Conservation (phyloP, 441 rosid genomes). For the Euphorbia corollata region DNA sequence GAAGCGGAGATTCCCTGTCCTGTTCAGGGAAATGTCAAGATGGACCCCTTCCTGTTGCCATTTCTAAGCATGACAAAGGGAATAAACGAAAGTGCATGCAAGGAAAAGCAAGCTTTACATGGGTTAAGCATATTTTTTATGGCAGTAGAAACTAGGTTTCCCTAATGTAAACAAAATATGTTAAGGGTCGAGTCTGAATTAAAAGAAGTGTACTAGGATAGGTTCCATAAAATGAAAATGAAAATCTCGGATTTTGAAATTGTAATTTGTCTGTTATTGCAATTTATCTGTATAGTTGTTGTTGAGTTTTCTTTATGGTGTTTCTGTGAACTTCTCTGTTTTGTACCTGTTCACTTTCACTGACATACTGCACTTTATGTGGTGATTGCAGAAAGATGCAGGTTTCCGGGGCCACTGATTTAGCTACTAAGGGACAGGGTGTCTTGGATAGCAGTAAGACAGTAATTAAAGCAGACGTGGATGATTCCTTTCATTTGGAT, state of each 20-base stretch:
- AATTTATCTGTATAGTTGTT: neutral
- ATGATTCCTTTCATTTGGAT: slow-evolving; percentile 43
- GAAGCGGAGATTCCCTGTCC: neutral
- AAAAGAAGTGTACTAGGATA: neutral
- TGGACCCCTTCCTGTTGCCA: neutral
- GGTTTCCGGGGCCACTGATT: slow-evolving; percentile 79
- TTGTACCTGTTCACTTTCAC: slow-evolving; percentile 13
- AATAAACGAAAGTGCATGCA: neutral
- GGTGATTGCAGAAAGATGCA: slow-evolving; percentile 70
- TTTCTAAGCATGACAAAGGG: neutral
- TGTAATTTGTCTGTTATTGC: neutral
- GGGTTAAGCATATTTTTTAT: neutral
- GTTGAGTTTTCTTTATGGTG: neutral
- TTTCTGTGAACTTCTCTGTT: slow-evolving; percentile 3
- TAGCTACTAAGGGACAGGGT: slow-evolving; percentile 75
- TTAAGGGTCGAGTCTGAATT: neutral
- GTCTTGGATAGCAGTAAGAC: slow-evolving; percentile 56
- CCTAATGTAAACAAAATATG: neutral
- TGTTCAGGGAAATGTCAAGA: neutral
- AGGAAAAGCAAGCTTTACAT: neutral
- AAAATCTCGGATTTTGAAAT: neutral
- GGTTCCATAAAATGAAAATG: neutral
- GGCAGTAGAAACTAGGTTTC: neutral
- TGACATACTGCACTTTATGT: slow-evolving; percentile 17
- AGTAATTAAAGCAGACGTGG: slow-evolving; percentile 60